Evolutionary conservation across 2,329 filamentous ascomycete species (phyloP), one percentile per base, ranked within the genome.

Genomic region (Pseudovirgaria hyperparasitica): DNA sequence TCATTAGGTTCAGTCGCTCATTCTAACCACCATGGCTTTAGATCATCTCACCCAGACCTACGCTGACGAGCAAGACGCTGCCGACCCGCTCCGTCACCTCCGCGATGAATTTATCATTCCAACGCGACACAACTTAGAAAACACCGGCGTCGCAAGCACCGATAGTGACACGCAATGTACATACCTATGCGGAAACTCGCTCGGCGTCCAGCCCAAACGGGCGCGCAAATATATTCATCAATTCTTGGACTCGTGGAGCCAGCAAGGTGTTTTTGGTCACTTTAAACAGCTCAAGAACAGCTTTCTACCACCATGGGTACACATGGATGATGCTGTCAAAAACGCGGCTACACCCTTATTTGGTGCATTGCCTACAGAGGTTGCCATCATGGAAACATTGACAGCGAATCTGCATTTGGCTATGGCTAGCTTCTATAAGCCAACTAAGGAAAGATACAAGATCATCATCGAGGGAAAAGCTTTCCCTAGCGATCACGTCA

Each of bases 381-480:
- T 92, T 10, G 82, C 82, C 27, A 70, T 86, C 26, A 93, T 93
- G 85, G 82, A 85, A 48, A 86, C 80, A 1, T 55, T 93, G 43
- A 92, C 82, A 2, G 72, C 67, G 13, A 92, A 92, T 50, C 50
- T 92, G 33, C 82, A 92, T 50, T 54, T 92, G 10, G 60, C 90
- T 43, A 74, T 92, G 75, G 76, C 79, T 6, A 82, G 77, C 54
- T 92, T 92, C 57, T 92, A 87, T 57, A 64, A 60, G 28, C 82
- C 82, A 0, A 77, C 65, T 0, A 54, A 59, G 24, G 59, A 67
- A 45, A 65, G 56, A 20, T 77, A 78, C 57, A 90, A 87, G 58
- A 78, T 92, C 36, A 78, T 92, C 27, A 65, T 87, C n/a, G 84
- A 93, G 52, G 82, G 80, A 54, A 85, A 85, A 46, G 82, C 85